These are phyloP conservation scores for Penicillium maclennaniae DNA, from an alignment of 495 filamentous ascomycete species.

Conservation along the genomic window DNA sequence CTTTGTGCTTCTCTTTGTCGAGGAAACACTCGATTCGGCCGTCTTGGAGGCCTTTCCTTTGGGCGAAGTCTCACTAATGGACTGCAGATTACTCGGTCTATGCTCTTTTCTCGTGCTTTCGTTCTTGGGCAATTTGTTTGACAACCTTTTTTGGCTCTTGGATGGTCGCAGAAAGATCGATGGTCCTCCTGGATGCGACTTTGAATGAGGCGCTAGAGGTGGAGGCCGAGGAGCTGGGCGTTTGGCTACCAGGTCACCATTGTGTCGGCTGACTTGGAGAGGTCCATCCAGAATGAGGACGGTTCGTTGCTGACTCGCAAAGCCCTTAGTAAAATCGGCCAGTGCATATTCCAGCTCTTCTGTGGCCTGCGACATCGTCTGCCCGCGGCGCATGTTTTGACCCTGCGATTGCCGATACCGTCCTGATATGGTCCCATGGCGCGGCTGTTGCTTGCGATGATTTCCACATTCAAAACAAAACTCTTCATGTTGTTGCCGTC, in stretches of 20 bases:
- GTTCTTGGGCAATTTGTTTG: background rate
- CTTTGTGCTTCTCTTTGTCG: background rate
- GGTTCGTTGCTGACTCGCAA: constrained; percentile 8
- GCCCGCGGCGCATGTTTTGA: constrained; percentile 14
- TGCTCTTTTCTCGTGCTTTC: background rate
- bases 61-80: background rate
- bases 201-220: constrained; percentile 20
- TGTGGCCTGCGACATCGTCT: constrained; percentile 30
- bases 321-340: constrained; percentile 19
- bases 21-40: background rate
- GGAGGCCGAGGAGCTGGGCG: constrained; percentile 38
- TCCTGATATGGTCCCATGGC: background rate
- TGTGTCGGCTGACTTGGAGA: constrained; percentile 37
- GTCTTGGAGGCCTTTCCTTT: background rate
- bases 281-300: constrained; percentile 27
- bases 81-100: background rate
- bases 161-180: constrained; percentile 3
- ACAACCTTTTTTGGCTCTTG: background rate
- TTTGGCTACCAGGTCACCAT: constrained; percentile 36
- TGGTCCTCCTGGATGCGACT: background rate
- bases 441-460: background rate
- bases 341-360: constrained; percentile 33
- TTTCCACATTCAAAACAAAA: constrained; percentile 2
- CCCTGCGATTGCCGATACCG: constrained; percentile 2
- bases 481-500: background rate